phyloP scores from a whole-genome alignment of 257 asterid species.

The Solanum infundibuliforme region DNA sequence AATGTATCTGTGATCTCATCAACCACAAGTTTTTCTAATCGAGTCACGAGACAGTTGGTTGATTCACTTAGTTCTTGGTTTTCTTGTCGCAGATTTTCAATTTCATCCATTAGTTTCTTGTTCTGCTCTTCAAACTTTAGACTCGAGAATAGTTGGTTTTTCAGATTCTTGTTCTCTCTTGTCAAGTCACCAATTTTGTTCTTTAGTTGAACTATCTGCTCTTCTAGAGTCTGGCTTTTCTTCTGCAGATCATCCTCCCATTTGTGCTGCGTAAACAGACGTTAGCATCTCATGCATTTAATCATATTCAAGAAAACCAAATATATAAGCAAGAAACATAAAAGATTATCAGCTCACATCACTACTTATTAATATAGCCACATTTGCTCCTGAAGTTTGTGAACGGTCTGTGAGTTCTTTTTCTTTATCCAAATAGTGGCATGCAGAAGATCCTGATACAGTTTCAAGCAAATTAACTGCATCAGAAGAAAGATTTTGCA shows the following conservation, averaged over 20 bases:
- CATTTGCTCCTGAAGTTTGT: neutral
- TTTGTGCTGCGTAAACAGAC: slow-evolving; percentile 1
- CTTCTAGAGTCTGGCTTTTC: slow-evolving; percentile 2
- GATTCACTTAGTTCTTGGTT: neutral
- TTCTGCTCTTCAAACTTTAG: neutral
- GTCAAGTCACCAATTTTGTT: neutral
- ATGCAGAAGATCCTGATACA: neutral
- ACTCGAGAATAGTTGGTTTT: neutral
- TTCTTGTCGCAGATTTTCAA: slow-evolving; percentile 1
- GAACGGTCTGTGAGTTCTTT: neutral
- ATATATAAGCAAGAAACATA: neutral
- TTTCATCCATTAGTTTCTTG: slow-evolving; percentile 1
- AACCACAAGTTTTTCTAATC: neutral
- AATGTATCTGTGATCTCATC: neutral
- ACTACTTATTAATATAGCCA: neutral
- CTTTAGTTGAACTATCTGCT: slow-evolving; percentile 2
- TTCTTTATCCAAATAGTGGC: neutral
- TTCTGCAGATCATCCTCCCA: neutral
- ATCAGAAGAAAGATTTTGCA: neutral
- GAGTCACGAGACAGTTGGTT: neutral
- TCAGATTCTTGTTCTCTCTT: slow-evolving; percentile 1
- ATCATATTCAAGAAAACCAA: neutral
- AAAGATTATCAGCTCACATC: slow-evolving; percentile 6
- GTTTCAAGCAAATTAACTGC: neutral
- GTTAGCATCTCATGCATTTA: neutral